Evolutionary conservation across 345 rosid species (phyloP).

Genomic region (Orychophragmus violaceus): DNA sequence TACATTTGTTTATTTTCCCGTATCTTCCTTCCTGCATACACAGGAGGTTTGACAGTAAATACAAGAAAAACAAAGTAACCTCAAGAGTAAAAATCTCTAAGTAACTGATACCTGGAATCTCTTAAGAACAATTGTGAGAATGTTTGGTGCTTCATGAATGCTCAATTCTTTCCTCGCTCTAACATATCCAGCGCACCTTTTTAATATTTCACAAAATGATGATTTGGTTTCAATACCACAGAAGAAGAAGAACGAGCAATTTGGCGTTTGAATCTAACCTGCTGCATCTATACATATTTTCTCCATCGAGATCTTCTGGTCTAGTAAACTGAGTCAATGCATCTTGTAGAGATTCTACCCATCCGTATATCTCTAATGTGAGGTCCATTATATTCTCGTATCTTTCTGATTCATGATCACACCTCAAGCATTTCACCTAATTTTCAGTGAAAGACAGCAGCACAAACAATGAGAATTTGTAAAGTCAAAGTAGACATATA

Average conservation of each 20-base stretch:
- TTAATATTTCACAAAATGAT: neutral
- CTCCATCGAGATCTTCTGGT: constrained; percentile 80
- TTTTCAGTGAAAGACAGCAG: too few relatives aligned
- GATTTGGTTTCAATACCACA: neutral
- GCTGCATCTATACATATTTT: constrained; percentile 86
- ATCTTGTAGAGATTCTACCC: constrained; percentile 79
- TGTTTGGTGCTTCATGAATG: constrained; percentile 78
- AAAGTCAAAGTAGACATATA: neutral
- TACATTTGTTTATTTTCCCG: constrained; percentile 70
- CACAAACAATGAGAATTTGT: neutral
- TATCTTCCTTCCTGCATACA: constrained; percentile 62
- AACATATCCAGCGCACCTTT: constrained; percentile 75
- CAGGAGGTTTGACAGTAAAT: neutral
- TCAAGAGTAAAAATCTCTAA: neutral
- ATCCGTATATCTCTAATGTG: constrained; percentile 70
- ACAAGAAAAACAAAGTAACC: neutral
- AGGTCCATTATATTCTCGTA: constrained; percentile 85
- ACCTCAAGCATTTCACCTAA: constrained; percentile 71
- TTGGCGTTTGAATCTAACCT: constrained; percentile 35
- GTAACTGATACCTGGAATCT: constrained; percentile 60
- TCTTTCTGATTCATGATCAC: constrained; percentile 72
- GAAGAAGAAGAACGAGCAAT: neutral
- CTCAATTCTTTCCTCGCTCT: constrained; percentile 71
- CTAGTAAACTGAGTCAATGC: constrained; percentile 77
- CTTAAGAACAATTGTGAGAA: constrained; percentile 81